Base-by-base conservation (phyloP, 2,329 filamentous ascomycete genomes). In the Colletotrichum sp. region DNA sequence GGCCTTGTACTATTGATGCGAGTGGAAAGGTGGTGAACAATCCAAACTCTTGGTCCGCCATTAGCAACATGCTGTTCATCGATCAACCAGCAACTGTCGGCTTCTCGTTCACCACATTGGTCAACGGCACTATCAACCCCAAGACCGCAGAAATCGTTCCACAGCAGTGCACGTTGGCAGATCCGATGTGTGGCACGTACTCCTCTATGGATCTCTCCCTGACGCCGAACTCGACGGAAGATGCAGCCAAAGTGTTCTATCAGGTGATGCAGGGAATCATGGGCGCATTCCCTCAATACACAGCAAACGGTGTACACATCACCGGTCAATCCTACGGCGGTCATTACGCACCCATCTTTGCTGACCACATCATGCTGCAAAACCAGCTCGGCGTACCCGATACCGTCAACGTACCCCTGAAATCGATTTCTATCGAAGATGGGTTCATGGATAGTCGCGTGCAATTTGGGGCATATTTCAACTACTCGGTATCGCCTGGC, bases 401-500 rank as follows among this genome's bases (percentile, higher is more conserved):
- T 4, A 75, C 67, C 2, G 21, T 75, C 8, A 48, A 34, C 5
- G 18, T 75, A 3, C 72, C 68, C 26, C 3, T 75, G 5, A 75
- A 26, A 36, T 75, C 72, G 5, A 60, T 75, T 10, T 71, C 72
- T 3, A 75, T 75, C 2, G 72, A 75, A 12, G 72, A 75, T 12
- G 72, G 72, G 5, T 72, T 75, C 34, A 71, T 71, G 67, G 72
- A 75, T 24, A 72, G 68, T 18, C 57, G 72, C 3, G 68, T 72
- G 4, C 72, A 75, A 12, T 75, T 72, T 13, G 72, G 32, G 2
- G 60, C 72, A 13, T 75, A 75, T 16, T 72, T 72, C 21, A 72
- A 75, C 61, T 75, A 75, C 68, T 71, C 68, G 2, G 60, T 61
- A 7, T n/a, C 21, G 21, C 38, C 43, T 1, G 68, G 68, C 7